A percentile compares a stretch with the other conserved stretches of the same genome.
phyloP scores from a whole-genome alignment of 139 green algal genomes.

The Picochlorum sp. region DNA sequence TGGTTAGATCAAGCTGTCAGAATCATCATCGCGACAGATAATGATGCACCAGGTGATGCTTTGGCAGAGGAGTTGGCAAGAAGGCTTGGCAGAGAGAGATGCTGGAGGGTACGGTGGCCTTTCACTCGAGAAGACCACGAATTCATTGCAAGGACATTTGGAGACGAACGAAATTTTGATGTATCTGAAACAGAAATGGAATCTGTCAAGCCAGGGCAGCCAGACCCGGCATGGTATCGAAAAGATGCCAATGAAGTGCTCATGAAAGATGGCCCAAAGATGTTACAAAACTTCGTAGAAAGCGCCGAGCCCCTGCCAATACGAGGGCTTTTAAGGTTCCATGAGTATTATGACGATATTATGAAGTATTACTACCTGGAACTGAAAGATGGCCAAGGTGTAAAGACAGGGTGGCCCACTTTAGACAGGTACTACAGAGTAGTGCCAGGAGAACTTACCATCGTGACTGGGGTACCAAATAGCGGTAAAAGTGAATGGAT shows the following conservation, averaged over 20 bases:
- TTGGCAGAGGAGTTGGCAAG: conserved; percentile 80
- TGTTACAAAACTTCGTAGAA: conserved; percentile 49
- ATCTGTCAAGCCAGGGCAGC: not conserved
- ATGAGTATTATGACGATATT: conserved; percentile 60
- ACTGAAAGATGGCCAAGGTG: conserved; percentile 36
- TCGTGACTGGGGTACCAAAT: conserved; percentile 94
- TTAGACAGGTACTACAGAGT: conserved; percentile 80
- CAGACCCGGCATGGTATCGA: conserved; percentile 19
- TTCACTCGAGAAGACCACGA: conserved; percentile 23
- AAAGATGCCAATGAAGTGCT: conserved; percentile 95
- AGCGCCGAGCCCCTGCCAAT: conserved; percentile 69
- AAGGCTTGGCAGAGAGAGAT: conserved; percentile 68
- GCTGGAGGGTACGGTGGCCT: conserved; percentile 59
- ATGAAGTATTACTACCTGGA: conserved; percentile 45
- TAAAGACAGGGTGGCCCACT: conserved; percentile 66
- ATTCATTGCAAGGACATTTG: conserved; percentile 6
- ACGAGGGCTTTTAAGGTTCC: conserved; percentile 62
- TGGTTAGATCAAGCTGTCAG: conserved; percentile 36
- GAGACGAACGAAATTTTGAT: not conserved
- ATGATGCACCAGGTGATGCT: conserved; percentile 66
- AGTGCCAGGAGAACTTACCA: conserved; percentile 85
- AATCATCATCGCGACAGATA: conserved; percentile 72
- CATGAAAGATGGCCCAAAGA: conserved; percentile 49
- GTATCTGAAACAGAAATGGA: not conserved
- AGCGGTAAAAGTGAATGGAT: conserved; percentile 95